These are phyloP conservation scores for Cercophora samala DNA, from an alignment of 495 filamentous ascomycete genomes.

Conservation along the genomic window DNA sequence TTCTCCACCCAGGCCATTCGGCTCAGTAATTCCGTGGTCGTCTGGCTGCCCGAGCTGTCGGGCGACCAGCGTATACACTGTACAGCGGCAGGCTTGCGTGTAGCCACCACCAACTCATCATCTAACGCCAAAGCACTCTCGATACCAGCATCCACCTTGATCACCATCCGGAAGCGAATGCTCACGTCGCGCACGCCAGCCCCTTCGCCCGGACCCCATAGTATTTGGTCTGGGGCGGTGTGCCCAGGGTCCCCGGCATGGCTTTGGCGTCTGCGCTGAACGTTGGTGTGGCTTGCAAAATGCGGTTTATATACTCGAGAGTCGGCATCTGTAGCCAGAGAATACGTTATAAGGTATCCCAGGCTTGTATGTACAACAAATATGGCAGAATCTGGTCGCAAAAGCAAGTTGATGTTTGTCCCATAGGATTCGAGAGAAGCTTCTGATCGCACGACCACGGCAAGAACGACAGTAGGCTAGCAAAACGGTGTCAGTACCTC, in stretches of 20 bases:
- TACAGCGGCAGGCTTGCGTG: constrained; percentile 85
- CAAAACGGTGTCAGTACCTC: constrained; percentile 13
- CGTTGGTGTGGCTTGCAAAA: constrained; percentile 63
- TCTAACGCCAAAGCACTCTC: constrained; percentile 82
- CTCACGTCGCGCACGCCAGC: constrained; percentile 80
- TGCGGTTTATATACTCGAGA: constrained; percentile 79
- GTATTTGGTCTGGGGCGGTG: constrained; percentile 50
- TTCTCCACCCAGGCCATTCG: constrained; percentile 81
- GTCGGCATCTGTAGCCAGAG: constrained; percentile 78
- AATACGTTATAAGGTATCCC: constrained; percentile 92
- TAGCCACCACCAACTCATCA: constrained; percentile 90
- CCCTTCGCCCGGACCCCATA: constrained; percentile 67
- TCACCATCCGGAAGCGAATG: constrained; percentile 92
- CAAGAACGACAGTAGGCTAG: constrained; percentile 86
- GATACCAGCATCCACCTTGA: constrained; percentile 96
- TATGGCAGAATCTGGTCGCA: constrained; percentile 88
- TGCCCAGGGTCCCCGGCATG: constrained; percentile 59
- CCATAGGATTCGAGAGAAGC: constrained; percentile 81
- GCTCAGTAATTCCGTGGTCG: constrained; percentile 83
- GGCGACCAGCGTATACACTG: constrained; percentile 95
- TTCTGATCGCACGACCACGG: constrained; percentile 74
- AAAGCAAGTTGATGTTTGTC: constrained; percentile 72
- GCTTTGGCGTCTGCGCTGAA: constrained; percentile 68
- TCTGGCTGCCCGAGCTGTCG: constrained; percentile 76
- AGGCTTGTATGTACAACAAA: constrained; percentile 85